Evolutionary conservation across 176 grass and related monocot genomes (phyloP), one percentile per base, ranked within the genome.

Genomic region (Lolium multiflorum): DNA sequence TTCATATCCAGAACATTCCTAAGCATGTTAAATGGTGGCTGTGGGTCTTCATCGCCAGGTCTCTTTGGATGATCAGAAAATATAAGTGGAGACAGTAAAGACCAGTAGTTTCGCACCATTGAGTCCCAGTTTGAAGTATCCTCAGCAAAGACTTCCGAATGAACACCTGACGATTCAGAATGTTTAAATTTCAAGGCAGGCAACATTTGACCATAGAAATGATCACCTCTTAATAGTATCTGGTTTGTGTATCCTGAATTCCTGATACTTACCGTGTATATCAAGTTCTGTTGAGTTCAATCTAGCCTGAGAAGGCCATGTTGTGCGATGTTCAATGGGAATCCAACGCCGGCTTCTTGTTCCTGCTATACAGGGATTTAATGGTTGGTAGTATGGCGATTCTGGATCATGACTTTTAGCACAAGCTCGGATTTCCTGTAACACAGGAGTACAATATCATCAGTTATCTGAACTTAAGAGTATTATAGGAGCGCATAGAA

Each of bases 1-100:
- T 96, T 96, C 97, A 99, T 99, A 86, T 99, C 97, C 24, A 99
- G 83, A 74, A 96, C 94, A 91, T 99, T 99, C 88, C 97, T 94
- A 18, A 99, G 82, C 97, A 99, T 99, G 92, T 99, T 99, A 88
- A 94, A 99, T 71, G 97, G 97, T 84, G 97, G 97, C 35, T 91
- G 82, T 44, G 97, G 97, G 11, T 99, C 97, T 82, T 99, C 97
- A 77, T 99, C 97, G 77, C 97, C 97, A 21, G 97, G 97, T 85
- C 97, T 89, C 87, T 99, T 99, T 84, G 97, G 97, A 89, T 99
- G 97, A 92, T 99, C 97, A 69, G 97, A 99, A 88, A 96, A 99
- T 87, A 99, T 96, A 69, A 99, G 92, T 11, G 97, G 94, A 46
- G 97, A 99, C 57, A 99, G 80, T 83, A 99, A 91, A 74, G 97